Conservation (phyloP, 2,329 filamentous ascomycete species). For the Colletotrichum sp. region DNA sequence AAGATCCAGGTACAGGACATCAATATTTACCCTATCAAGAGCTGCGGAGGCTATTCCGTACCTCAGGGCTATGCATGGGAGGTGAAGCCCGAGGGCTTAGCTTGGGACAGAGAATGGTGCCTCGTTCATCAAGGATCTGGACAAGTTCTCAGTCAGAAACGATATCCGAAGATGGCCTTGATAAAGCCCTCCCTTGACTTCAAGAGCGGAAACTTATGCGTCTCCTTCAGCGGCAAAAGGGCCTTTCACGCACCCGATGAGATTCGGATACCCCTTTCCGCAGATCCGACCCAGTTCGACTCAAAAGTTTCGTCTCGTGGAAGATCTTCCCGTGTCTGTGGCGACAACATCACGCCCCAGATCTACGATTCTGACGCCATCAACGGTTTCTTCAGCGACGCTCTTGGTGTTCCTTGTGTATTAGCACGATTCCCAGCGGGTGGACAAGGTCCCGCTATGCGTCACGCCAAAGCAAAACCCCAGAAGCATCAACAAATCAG, state of each 20-base stretch:
- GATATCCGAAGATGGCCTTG: slow-evolving; percentile 86
- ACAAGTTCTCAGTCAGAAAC: slow-evolving; percentile 86
- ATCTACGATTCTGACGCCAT: slow-evolving; percentile 72
- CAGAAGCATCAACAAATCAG: slow-evolving; percentile 57
- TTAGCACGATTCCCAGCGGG: slow-evolving; percentile 83
- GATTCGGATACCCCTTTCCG: slow-evolving; percentile 68
- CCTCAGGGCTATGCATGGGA: slow-evolving; percentile 73
- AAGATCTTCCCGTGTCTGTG: slow-evolving; percentile 76
- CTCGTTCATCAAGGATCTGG: slow-evolving; percentile 87
- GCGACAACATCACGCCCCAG: slow-evolving; percentile 75
- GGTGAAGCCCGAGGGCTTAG: slow-evolving; percentile 80
- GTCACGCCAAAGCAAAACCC: slow-evolving; percentile 76
- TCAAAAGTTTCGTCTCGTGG: slow-evolving; percentile 40
- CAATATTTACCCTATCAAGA: slow-evolving; percentile 91
- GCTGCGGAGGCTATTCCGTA: slow-evolving; percentile 81
- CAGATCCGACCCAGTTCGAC: slow-evolving; percentile 65
- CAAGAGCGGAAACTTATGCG: slow-evolving; percentile 64
- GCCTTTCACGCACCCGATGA: slow-evolving; percentile 31
- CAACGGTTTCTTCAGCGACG: slow-evolving; percentile 77
- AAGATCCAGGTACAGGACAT: slow-evolving; percentile 60
- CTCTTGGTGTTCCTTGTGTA: slow-evolving; percentile 79
- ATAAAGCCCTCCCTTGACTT: slow-evolving; percentile 80
- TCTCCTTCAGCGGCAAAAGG: slow-evolving; percentile 54
- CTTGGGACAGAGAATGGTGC: slow-evolving; percentile 98
- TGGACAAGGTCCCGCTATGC: slow-evolving; percentile 60